These are phyloP conservation scores for Coniosporium tulheliwenetii DNA, from an alignment of 2,329 filamentous ascomycete species.

Conservation along the genomic window DNA sequence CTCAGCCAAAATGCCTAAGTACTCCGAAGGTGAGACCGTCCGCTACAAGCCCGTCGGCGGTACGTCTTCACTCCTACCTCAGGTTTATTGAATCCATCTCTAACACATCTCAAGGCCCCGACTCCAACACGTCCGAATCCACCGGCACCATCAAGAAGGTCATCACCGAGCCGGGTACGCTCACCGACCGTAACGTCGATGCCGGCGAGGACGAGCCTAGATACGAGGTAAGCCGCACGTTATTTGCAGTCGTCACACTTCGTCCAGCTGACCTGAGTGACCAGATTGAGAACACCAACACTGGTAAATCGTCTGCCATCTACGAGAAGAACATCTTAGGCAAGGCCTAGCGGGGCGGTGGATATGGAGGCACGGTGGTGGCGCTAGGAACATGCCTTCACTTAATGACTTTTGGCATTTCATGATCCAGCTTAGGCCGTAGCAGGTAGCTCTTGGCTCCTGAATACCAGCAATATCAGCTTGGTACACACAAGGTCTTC, in stretches of 20 bases:
- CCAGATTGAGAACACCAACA: constrained; percentile 18
- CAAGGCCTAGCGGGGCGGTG: neutral
- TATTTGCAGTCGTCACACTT: neutral
- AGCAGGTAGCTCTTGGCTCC: no score
- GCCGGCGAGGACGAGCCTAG: constrained; percentile 18
- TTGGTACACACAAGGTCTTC: no score
- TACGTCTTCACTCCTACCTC: constrained; percentile 7
- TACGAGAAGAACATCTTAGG: constrained; percentile 17
- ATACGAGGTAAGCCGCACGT: constrained; percentile 18
- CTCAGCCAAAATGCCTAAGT: constrained; percentile 5
- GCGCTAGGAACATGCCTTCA: no score
- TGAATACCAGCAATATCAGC: no score
- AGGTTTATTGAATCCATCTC: neutral
- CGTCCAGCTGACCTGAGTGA: neutral
- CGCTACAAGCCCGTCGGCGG: constrained; percentile 27
- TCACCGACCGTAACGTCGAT: constrained; percentile 19
- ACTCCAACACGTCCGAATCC: constrained; percentile 22
- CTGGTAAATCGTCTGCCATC: constrained; percentile 14
- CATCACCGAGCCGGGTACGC: constrained; percentile 14
- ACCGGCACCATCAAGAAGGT: constrained; percentile 21
- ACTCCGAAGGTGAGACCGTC: constrained; percentile 18
- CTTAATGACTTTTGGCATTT: no score
- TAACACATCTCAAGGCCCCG: constrained; percentile 13
- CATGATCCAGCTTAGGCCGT: no score
- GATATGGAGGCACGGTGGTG: no score